Conservation (phyloP, 805 yeast genomes). For the Wickerhamiella spandovensis region DNA sequence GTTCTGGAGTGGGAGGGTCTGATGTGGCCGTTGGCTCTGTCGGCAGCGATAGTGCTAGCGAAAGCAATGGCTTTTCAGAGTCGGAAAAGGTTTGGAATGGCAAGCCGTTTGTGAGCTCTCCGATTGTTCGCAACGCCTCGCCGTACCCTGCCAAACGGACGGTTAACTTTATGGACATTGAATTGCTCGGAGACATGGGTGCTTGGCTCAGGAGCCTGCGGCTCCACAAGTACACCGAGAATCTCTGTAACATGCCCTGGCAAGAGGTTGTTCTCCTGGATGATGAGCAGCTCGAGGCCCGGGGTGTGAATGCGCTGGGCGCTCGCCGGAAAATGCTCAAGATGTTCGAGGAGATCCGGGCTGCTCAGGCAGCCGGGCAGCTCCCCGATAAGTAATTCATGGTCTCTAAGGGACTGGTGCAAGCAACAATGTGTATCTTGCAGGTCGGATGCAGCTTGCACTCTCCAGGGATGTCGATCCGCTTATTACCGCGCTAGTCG, state of each 20-base stretch:
- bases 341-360: constrained; percentile 75
- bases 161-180: constrained; percentile 19
- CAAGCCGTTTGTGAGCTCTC: constrained; percentile 1
- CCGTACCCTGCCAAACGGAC: constrained; percentile 4
- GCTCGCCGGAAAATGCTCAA: constrained; percentile 88
- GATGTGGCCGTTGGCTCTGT: background rate
- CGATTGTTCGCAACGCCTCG: constrained; percentile 1
- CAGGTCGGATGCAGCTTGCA: background rate
- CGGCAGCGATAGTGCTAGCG: background rate
- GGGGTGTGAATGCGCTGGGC: constrained; percentile 89
- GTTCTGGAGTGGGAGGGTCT: too few species aligned
- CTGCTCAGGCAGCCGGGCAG: constrained; percentile 30
- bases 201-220: constrained; percentile 84
- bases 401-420: background rate
- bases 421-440: background rate
- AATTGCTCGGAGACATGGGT: constrained; percentile 56
- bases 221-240: constrained; percentile 86
- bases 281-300: constrained; percentile 54
- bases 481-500: background rate
- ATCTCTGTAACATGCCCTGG: constrained; percentile 67
- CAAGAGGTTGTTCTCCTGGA: constrained; percentile 54
- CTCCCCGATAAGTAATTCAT: constrained; percentile 4
- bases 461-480: background rate
- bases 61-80: background rate
- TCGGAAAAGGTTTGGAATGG: constrained; percentile 1